Base-by-base conservation (phyloP, 2,329 filamentous ascomycete genomes). In the Aplosporella prunicola region DNA sequence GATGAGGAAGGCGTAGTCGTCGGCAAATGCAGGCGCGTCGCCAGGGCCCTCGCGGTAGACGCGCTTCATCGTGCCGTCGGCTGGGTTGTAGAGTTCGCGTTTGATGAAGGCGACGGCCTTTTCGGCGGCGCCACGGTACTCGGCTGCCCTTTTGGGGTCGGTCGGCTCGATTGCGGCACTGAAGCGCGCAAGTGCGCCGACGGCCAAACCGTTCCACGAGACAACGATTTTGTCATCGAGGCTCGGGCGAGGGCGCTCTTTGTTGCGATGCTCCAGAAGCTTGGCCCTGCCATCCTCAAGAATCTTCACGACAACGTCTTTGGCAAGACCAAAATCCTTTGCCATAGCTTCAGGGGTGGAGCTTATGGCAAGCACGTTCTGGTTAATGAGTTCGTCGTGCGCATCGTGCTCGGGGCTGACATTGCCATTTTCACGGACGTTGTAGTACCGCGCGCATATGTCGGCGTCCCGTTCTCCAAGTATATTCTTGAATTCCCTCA, bases 1-100 rank as follows among this genome's bases (percentile, higher is more conserved):
- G 33, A 87, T 82, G 26, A 96, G 58, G 57, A 89, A 94, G 3
- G 89, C 86, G 54, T 96, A 96, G 62, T 98, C 91, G 50, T 96
- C 91, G 1, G 89, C 85, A 58, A 96, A 93, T 0, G 76, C 88
- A 25, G 71, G 68, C 0, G 76, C 78, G 13, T 76, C 68, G 18
- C 80, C 78, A 7, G 76, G 68, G 2, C 75, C 74, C 43, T 79
- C 74, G 20, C 77, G 76, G 60, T 81, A 93, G 27, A 89, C 76
- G 33, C 88, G 74, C 53, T 80, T 83, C 11, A 96, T 63, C 3
- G 73, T 71, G 31, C 74, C 72, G 1, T 67, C 69, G 1, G 65
- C 48, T 7, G 67, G 55, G 45, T 89, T 76, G 68, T 84, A 95
- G 1, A 96, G 69, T 16, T 82, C 73, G 9, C 71, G 62, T 50